Conservation (phyloP, 2,329 filamentous ascomycete species). For the Calonectria crousiana region DNA sequence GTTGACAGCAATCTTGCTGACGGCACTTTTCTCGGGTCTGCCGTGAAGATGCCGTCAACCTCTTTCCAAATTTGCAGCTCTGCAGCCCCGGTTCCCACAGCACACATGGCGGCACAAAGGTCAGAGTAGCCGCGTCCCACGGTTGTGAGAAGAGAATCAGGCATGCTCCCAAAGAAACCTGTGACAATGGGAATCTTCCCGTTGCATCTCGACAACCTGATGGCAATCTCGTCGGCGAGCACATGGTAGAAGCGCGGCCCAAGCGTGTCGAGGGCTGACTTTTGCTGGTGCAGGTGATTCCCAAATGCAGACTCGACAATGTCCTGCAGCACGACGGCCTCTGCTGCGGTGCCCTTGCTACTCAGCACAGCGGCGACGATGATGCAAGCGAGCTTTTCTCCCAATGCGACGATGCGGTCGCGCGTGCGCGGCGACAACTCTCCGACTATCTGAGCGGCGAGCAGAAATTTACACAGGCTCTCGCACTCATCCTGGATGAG, state of each 20-base stretch:
- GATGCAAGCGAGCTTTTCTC: background rate
- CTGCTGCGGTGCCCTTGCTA: background rate
- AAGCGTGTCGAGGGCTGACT: background rate
- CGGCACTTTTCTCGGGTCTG: slow-evolving; percentile 18
- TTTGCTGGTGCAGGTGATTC: background rate
- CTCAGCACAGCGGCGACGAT: background rate
- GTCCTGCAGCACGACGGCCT: background rate
- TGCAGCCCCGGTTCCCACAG: slow-evolving; percentile 5
- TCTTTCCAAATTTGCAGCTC: slow-evolving; percentile 28
- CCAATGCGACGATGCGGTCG: background rate
- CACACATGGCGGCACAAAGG: slow-evolving; percentile 22
- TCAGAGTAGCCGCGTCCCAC: slow-evolving; percentile 24
- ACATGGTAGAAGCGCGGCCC: slow-evolving; percentile 11
- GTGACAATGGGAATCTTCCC: slow-evolving; percentile 5
- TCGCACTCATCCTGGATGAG: background rate
- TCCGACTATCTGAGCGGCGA: background rate
- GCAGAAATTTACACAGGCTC: background rate
- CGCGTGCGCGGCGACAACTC: background rate
- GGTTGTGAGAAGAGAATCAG: background rate
- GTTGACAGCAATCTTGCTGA: slow-evolving; percentile 13
- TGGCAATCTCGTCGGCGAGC: slow-evolving; percentile 10
- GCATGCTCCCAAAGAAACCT: slow-evolving; percentile 25
- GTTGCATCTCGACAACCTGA: background rate
- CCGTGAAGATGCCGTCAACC: slow-evolving; percentile 24
- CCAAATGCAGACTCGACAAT: slow-evolving; percentile 5